Percentiles rank a stretch among this genome's conserved stretches.
These are phyloP conservation scores for Kwoniella sp. DNA, from an alignment of 768 basidiomycete genomes.

Conservation along the genomic window DNA sequence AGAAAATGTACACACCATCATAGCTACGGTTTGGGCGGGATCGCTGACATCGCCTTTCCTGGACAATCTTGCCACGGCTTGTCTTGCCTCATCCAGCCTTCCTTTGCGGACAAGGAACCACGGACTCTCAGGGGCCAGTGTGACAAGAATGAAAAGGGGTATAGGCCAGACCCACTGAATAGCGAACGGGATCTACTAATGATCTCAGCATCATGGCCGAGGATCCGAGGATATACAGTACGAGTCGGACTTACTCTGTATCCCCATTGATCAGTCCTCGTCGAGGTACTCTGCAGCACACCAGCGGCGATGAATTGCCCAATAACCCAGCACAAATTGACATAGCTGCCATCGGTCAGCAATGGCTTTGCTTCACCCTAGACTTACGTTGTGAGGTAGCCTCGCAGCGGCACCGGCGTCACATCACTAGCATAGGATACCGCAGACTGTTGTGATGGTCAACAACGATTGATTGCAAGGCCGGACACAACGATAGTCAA, in stretches of 20 bases:
- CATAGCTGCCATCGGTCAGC: not conserved
- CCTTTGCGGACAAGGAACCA: constrained; percentile 39
- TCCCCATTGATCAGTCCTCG: constrained; percentile 22
- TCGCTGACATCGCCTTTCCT: not conserved
- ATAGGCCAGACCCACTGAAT: constrained; percentile 26
- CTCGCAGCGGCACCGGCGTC: constrained; percentile 33
- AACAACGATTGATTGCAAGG: constrained; percentile 12
- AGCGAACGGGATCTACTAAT: constrained; percentile 33
- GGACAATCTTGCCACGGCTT: constrained; percentile 5
- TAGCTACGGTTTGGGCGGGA: constrained; percentile 35
- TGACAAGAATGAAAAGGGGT: constrained; percentile 24
- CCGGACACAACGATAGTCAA: not conserved
- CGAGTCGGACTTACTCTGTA: constrained; percentile 23
- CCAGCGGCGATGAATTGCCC: constrained; percentile 38
- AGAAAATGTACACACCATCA: constrained; percentile 50
- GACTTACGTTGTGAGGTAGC: constrained; percentile 28
- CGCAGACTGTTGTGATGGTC: constrained; percentile 11
- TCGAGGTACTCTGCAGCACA: constrained; percentile 15
- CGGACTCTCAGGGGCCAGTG: constrained; percentile 32
- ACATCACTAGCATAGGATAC: constrained; percentile 40
- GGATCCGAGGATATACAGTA: constrained; percentile 31
- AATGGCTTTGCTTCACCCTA: no score
- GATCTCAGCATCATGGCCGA: constrained; percentile 22
- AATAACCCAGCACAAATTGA: constrained; percentile 49
- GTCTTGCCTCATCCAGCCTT: constrained; percentile 26